phyloP scores from a whole-genome alignment of 2,329 filamentous ascomycete species.

The Aschersonia sp. region DNA sequence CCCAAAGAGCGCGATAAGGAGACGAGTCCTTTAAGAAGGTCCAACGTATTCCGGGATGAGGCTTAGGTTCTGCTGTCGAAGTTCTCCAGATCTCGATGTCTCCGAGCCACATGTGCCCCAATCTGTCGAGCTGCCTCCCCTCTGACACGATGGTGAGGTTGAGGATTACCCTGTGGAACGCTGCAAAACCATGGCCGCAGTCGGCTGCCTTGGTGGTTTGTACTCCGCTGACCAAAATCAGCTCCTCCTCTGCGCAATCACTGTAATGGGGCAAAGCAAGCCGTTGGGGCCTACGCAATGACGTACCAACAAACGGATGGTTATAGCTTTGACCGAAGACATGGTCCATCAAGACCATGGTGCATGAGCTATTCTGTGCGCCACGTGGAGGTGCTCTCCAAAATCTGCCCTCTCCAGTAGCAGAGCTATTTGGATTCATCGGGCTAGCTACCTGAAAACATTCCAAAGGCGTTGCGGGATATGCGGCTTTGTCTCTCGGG shows the following conservation, averaged over 20 bases:
- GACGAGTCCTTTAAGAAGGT: constrained; percentile 70
- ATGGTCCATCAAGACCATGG: constrained; percentile 52
- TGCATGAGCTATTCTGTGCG: constrained; percentile 19
- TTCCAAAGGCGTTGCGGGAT: constrained; percentile 16
- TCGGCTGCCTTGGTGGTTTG: constrained; percentile 34
- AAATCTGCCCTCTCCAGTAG: constrained; percentile 4
- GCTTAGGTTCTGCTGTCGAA: constrained; percentile 65
- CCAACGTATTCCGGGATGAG: constrained; percentile 53
- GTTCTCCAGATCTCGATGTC: constrained; percentile 74
- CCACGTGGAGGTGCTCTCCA: not conserved
- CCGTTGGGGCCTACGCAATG: not conserved
- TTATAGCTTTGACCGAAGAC: constrained; percentile 61
- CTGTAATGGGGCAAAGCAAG: not conserved
- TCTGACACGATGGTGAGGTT: constrained; percentile 60
- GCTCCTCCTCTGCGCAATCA: not conserved
- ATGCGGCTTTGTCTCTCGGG: not conserved
- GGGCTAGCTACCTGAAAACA: constrained; percentile 59
- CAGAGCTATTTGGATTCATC: constrained; percentile 33
- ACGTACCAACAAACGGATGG: constrained; percentile 54
- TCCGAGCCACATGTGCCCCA: constrained; percentile 61
- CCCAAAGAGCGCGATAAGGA: constrained; percentile 54
- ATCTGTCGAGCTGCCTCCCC: constrained; percentile 63
- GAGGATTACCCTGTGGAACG: constrained; percentile 61
- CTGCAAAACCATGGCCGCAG: constrained; percentile 48
- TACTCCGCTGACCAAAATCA: constrained; percentile 4